Evolutionary conservation across 1,284 basidiomycete species (phyloP), one percentile per base, ranked within the genome.

Genomic region (Pterula multifida): DNA sequence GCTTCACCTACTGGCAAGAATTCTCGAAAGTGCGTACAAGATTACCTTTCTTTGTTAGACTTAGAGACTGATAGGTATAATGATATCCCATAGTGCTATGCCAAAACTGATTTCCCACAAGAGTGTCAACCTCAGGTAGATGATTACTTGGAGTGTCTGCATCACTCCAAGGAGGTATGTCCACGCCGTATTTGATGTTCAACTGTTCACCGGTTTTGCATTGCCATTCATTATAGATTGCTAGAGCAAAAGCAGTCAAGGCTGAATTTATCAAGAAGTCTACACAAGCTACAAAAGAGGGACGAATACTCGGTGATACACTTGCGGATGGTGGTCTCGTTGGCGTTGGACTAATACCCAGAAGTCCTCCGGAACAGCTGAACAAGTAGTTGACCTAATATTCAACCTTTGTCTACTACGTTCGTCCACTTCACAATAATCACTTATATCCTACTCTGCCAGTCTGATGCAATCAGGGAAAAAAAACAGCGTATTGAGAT

Each of bases 101-200:
- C 86, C 6, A 73, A 79, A 53, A 80, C 92, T 47, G 90, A 94
- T 56, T 72, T 71, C 45, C 90, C 91, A 1, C 65, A 68, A 45
- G 73, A 90, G 60, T 97, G 93, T 66, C 66, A 74, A 15, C 67
- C 73, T 15, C 83, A 82, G 56, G 82, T 80, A 54, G 89, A 89
- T 55, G 93, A 96, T 66, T 97, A 97, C 70, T 65, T 96, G 52
- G 92, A 96, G 66, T 97, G 94, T 67, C 69, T 97, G 53, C 93
- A 96, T 65, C 82, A 87, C 62, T 84, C 79, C 42, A 90, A 95
- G 67, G 92, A 95, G 80, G 93, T 92, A 55, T 57, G 68, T 23
- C 4, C 23, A 24, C 39, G n/a, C 21, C 6, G n/a, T 4, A n/a
- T 42, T 42, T 42, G 4, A n/a, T 42, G 9, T 9, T 42, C 39